Evolutionary conservation across 106 monocot genomes (phyloP).

Genomic region (Allium cepa): DNA sequence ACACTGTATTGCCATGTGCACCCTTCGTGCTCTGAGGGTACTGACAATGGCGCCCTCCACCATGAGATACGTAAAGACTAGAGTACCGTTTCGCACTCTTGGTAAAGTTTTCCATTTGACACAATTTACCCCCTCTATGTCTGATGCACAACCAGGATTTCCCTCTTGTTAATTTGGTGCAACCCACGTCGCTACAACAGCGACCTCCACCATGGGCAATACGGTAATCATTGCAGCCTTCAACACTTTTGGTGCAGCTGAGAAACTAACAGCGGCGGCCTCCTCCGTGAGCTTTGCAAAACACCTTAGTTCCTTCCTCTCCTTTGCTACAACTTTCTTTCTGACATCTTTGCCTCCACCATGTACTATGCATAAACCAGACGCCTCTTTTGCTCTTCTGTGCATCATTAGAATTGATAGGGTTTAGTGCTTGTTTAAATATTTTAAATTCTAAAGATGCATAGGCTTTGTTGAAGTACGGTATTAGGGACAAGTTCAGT

Average conservation of each 20-base stretch:
- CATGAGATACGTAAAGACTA: conserved; percentile 43
- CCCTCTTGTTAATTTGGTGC: conserved; percentile 31
- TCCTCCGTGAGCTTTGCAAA: conserved; percentile 50
- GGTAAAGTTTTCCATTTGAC: conserved; percentile 35
- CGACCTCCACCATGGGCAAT: conserved; percentile 44
- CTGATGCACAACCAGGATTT: conserved; percentile 48
- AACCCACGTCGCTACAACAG: conserved; percentile 35
- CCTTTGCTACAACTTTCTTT: conserved; percentile 37
- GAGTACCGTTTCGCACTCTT: conserved; percentile 44
- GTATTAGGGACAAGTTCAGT: no score
- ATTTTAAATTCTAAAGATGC: no score
- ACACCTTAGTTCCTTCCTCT: conserved; percentile 35
- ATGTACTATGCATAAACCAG: conserved; percentile 48
- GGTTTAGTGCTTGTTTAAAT: conserved; percentile 22
- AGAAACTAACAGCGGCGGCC: conserved; percentile 39
- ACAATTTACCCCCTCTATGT: conserved; percentile 48
- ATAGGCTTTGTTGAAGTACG: no score
- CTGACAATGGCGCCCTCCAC: conserved; percentile 38
- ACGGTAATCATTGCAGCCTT: conserved; percentile 47
- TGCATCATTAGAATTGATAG: conserved; percentile 40
- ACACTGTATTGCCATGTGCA: conserved; percentile 43
- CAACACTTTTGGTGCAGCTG: conserved; percentile 48
- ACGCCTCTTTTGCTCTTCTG: conserved; percentile 45
- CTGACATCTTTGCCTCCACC: conserved; percentile 48
- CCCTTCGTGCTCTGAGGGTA: conserved; percentile 31